Conservation (phyloP, 2,329 filamentous ascomycete species). For the Colletotrichum acutatum region DNA sequence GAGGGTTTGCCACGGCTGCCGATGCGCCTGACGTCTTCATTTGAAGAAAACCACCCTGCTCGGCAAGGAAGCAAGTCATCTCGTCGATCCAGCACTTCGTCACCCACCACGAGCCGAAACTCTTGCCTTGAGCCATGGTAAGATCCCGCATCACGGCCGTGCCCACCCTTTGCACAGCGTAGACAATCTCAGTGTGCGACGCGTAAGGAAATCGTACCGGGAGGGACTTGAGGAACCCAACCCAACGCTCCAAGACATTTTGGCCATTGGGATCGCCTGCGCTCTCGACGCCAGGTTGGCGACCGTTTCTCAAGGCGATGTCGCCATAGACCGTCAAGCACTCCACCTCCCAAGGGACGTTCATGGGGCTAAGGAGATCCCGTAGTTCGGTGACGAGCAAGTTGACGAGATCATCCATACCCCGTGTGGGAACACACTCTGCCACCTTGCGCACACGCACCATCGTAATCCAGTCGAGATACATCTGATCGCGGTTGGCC, state of each 20-base stretch:
- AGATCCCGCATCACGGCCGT: conserved; percentile 84
- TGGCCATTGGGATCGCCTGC: conserved; percentile 57
- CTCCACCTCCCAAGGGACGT: conserved; percentile 73
- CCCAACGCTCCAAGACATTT: conserved; percentile 83
- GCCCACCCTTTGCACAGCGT: conserved; percentile 79
- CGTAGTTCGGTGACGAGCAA: conserved; percentile 75
- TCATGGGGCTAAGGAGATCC: conserved; percentile 75
- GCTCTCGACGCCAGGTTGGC: conserved; percentile 51
- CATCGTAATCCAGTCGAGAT: conserved; percentile 84
- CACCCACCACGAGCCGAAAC: conserved; percentile 94
- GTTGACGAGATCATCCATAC: conserved; percentile 74
- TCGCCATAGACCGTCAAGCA: conserved; percentile 70
- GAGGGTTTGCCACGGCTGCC: conserved; percentile 45
- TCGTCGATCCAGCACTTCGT: conserved; percentile 97
- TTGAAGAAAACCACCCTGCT: conserved; percentile 88
- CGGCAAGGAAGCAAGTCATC: conserved; percentile 90
- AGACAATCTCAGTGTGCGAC: conserved; percentile 77
- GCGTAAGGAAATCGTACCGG: conserved; percentile 80
- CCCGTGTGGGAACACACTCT: conserved; percentile 70
- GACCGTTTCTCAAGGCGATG: conserved; percentile 59
- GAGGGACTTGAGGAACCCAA: conserved; percentile 75
- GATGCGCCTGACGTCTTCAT: conserved; percentile 55
- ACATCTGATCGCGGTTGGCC: conserved; percentile 94
- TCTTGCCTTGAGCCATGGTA: conserved; percentile 80
- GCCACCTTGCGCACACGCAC: conserved; percentile 72